Evolutionary conservation across 139 green algal species (phyloP), one percentile per base, ranked within the genome.

Genomic region (Nannochloris sp.): DNA sequence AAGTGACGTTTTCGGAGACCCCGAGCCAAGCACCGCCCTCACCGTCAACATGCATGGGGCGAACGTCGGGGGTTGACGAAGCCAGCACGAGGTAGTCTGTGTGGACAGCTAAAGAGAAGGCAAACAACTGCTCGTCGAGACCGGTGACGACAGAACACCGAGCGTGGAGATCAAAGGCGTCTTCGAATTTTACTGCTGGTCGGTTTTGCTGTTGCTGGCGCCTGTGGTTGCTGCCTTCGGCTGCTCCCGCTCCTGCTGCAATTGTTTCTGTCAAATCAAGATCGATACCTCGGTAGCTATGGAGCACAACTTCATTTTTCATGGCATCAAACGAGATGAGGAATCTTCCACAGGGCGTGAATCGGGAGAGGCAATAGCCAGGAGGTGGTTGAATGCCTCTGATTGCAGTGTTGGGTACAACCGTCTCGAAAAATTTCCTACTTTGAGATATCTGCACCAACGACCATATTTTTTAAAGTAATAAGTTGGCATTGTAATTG

Each of bases 341-440:
- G 56, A 46, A 77, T 1, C 30, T 25, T 37, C 70, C 70, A 46
- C 70, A 69, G 15, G 70, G 70, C 4, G 60, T 69, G 68, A 75
- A 75, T 33, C 47, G 55, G 12, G 3, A 39, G 2, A 75, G 14
- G 30, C 46, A 68, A 3, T 44, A 37, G 23, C 61, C 54, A 9
- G 32, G 54, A 2, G 51, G 44, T 38, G 70, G 62, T 32, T 48
- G 56, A 15, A 71, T 10, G 4, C 51, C 37, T 0, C 36, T 30
- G n/a, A 76, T 39, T 1, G 25, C 14, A 4, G 51, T 60, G 54
- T 67, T 60, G 7, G 70, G 70, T 25, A 66, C 70, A 3, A 76
- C 27, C n/a, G 38, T 76, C 33, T 76, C 60, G n/a, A 54, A 70
- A 13, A 76, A 36, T 3, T 66, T 46, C 5, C 70, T 47, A 65